phyloP scores from a whole-genome alignment of 75 land plant species.

The Larix kaempferi region DNA sequence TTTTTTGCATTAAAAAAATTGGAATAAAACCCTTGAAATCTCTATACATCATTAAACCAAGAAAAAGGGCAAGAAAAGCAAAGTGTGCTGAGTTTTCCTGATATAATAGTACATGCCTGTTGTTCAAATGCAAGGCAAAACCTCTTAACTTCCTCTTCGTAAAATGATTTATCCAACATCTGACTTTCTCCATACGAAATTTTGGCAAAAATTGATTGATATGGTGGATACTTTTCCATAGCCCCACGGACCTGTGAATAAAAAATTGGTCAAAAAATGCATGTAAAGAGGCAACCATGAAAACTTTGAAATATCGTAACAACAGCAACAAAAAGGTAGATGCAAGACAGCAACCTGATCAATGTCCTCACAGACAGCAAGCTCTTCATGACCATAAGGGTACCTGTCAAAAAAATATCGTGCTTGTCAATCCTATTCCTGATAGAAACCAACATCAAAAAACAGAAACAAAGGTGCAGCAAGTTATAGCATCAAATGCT shows the following conservation, averaged over 20 bases:
- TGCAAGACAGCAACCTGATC: constrained; percentile 66
- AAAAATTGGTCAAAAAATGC: neutral
- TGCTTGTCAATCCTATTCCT: no score
- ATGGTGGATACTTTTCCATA: constrained; percentile 26
- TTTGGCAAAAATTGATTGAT: constrained; percentile 26
- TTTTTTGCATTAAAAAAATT: neutral
- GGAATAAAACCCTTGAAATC: neutral
- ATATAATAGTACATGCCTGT: constrained; percentile 11
- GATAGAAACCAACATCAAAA: neutral
- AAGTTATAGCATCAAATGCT: neutral
- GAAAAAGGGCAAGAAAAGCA: neutral
- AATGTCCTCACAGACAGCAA: constrained; percentile 90
- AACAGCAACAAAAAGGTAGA: neutral
- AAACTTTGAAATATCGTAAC: neutral
- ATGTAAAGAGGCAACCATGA: neutral
- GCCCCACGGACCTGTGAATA: constrained; percentile 20
- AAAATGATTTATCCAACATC: constrained; percentile 29
- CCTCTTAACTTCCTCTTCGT: constrained; percentile 28
- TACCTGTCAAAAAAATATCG: constrained; percentile 35
- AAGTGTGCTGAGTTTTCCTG: neutral
- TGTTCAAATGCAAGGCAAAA: constrained; percentile 18
- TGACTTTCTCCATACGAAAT: constrained; percentile 28
- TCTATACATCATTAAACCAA: neutral
- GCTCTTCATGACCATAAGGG: constrained; percentile 98
- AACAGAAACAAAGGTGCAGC: constrained; percentile 1